Evolutionary conservation across 2,329 filamentous ascomycete genomes (phyloP), one percentile per base, ranked within the genome.

Genomic region (Hypoxylon sp.): DNA sequence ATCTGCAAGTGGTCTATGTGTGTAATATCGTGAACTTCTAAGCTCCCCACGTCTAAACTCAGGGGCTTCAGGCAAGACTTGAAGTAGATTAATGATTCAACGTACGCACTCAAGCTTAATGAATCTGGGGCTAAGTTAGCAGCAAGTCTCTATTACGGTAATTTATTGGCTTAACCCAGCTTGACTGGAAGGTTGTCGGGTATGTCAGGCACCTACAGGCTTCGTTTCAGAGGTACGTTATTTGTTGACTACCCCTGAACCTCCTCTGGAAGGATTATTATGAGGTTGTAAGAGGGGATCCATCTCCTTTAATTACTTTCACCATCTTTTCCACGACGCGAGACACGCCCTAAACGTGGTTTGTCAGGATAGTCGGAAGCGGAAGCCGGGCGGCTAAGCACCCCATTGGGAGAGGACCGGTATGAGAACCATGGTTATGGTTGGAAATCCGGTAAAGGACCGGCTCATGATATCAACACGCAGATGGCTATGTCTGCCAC

Each of bases 401-500:
- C 48, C 64, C 64, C 55, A 67, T 67, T 67, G 58, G 64, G 64
- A 39, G 64, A 64, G 48, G 30, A 22, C 41, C 43, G 24, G 49
- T 11, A 59, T 30, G n/a, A 41, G 61, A 54, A 59, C 58, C 61
- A 59, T 59, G 61, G 61, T 17, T 56, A 59, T 59, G 61, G 61
- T 17, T 56, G 56, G 10, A 34, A 56, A 50, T 53, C 57, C 51
- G 61, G 55, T 24, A 59, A 57, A 62, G 56, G 17, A 22, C 37
- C 24, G 47, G 17, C 28, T 55, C 54, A 62, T 64, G 59, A 65
- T 62, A 62, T 65, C 63, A 62, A 58, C 48, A 8, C 51, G 55
- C 55, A 57, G 56, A 19, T 48, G 47, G 28, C 44, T 46, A 46
- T 51, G n/a, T 44, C 46, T 17, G 43, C 26, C 22, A 19, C 37